Conservation (phyloP, 495 filamentous ascomycete species). For the Aspergillus sclerotiicarbonarius region DNA sequence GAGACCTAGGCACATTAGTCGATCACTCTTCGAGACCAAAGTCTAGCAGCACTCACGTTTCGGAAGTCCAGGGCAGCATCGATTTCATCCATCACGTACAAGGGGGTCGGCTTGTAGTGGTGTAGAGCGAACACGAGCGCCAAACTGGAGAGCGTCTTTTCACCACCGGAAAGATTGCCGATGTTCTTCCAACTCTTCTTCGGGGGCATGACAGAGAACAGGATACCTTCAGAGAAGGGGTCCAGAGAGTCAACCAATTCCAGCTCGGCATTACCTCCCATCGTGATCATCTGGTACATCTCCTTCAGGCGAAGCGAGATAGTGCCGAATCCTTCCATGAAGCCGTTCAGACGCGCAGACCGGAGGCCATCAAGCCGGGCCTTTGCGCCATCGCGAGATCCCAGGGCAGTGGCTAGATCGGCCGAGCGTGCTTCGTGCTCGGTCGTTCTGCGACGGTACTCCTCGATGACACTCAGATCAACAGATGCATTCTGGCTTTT, state of each 20-base stretch:
- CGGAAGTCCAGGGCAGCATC: slow-evolving; percentile 97
- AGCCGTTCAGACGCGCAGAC: slow-evolving; percentile 84
- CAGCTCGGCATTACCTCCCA: slow-evolving; percentile 97
- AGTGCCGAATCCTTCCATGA: slow-evolving; percentile 95
- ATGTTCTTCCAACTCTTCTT: slow-evolving; percentile 99
- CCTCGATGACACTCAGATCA: slow-evolving; percentile 85
- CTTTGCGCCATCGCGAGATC: slow-evolving; percentile 80
- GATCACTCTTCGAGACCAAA: not conserved
- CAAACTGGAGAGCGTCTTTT: slow-evolving; percentile 93
- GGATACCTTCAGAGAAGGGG: slow-evolving; percentile 93
- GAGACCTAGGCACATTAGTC: slow-evolving; percentile 66
- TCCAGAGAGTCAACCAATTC: slow-evolving; percentile 94
- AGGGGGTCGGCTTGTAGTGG: slow-evolving; percentile 94
- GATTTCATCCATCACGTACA: slow-evolving; percentile 99
- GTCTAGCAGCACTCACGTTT: slow-evolving; percentile 64
- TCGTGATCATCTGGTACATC: slow-evolving; percentile 99
- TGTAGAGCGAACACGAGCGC: slow-evolving; percentile 96
- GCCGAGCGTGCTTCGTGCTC: slow-evolving; percentile 79
- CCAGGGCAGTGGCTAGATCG: slow-evolving; percentile 73
- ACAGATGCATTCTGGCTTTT: slow-evolving; percentile 87
- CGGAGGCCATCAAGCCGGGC: slow-evolving; percentile 87
- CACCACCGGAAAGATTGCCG: slow-evolving; percentile 86
- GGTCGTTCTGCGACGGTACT: slow-evolving; percentile 87
- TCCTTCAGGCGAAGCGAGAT: slow-evolving; percentile 97
- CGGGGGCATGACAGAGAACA: slow-evolving; percentile 97